A percentile compares a stretch with the other conserved stretches of the same genome.
Evolutionary conservation across 2,329 filamentous ascomycete species (phyloP).

Genomic region (Penicillium sp.): DNA sequence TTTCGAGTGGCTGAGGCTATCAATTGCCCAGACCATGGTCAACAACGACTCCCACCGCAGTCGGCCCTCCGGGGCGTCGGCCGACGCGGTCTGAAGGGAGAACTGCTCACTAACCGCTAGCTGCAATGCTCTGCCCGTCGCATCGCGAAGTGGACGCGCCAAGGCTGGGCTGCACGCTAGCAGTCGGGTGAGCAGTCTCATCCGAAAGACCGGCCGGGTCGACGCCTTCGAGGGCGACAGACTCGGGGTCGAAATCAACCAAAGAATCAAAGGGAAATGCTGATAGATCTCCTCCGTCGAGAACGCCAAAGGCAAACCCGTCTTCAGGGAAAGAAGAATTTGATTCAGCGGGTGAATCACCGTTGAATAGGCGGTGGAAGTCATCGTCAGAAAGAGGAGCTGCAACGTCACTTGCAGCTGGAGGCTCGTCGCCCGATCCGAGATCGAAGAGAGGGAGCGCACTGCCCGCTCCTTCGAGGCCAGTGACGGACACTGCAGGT

Average conservation of each 20-base stretch:
- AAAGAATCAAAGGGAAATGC: slow-evolving; percentile 54
- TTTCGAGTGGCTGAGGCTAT: slow-evolving; percentile 42
- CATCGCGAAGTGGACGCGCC: slow-evolving; percentile 54
- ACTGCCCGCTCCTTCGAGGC: slow-evolving; percentile 52
- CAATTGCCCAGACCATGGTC: slow-evolving; percentile 47
- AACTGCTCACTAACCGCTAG: slow-evolving; percentile 47
- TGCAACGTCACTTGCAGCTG: slow-evolving; percentile 60
- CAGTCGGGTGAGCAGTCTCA: slow-evolving; percentile 50
- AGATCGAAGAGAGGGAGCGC: slow-evolving; percentile 43
- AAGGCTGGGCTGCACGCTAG: slow-evolving; percentile 54
- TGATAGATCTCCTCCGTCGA: slow-evolving; percentile 49
- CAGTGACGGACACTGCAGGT: slow-evolving; percentile 99
- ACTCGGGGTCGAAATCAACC: slow-evolving; percentile 55
- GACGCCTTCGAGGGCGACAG: slow-evolving; percentile 44
- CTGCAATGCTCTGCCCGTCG: slow-evolving; percentile 55
- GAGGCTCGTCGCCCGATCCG: slow-evolving; percentile 39
- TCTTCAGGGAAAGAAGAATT: slow-evolving; percentile 75
- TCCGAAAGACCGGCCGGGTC: slow-evolving; percentile 49
- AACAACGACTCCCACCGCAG: slow-evolving; percentile 47
- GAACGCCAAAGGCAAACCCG: slow-evolving; percentile 70
- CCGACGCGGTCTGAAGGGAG: slow-evolving; percentile 36
- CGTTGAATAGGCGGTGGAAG: slow-evolving; percentile 60
- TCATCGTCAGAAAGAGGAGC: slow-evolving; percentile 66
- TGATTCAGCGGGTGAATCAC: slow-evolving; percentile 65
- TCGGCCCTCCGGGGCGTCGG: slow-evolving; percentile 31